These are phyloP conservation scores for Nicotiana tomentosiformis DNA, from an alignment of 257 asterid genomes.

Conservation along the genomic window DNA sequence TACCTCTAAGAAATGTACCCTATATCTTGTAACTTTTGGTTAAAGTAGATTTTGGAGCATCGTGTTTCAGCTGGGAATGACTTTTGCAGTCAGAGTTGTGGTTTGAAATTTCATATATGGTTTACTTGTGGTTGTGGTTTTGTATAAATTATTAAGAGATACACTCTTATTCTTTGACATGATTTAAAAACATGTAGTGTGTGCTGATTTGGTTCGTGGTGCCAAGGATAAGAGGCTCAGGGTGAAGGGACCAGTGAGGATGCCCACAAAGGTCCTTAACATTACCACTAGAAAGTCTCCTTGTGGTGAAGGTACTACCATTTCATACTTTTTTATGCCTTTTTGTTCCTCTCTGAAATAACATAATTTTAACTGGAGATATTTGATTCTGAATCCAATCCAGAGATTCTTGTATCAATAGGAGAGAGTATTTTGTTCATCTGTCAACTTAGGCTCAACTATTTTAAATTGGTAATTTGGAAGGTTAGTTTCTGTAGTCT, in stretches of 20 bases:
- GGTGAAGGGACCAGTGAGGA: slow-evolving; percentile 22
- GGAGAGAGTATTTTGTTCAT: neutral
- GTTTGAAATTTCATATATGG: neutral
- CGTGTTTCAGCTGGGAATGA: neutral
- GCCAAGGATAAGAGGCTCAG: slow-evolving; percentile 15
- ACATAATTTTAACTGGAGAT: neutral
- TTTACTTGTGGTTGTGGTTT: neutral
- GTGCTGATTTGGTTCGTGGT: slow-evolving; percentile 18
- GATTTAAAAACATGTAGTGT: neutral
- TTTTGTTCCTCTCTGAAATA: neutral
- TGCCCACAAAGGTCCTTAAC: slow-evolving; percentile 24
- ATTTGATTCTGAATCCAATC: neutral
- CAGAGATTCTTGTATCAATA: neutral
- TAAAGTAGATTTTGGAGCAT: neutral
- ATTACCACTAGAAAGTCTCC: slow-evolving; percentile 26
- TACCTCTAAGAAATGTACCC: neutral
- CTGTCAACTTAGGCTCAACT: neutral
- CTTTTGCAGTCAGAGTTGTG: neutral
- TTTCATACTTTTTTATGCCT: neutral
- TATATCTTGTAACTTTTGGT: neutral
- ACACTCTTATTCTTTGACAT: neutral
- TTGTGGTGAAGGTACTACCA: slow-evolving; percentile 18
- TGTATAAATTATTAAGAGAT: too few species aligned
- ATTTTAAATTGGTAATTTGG: neutral
- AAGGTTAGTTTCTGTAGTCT: neutral